phyloP scores from a whole-genome alignment of 2,329 filamentous ascomycete species.

The Colletotrichum costaricense region DNA sequence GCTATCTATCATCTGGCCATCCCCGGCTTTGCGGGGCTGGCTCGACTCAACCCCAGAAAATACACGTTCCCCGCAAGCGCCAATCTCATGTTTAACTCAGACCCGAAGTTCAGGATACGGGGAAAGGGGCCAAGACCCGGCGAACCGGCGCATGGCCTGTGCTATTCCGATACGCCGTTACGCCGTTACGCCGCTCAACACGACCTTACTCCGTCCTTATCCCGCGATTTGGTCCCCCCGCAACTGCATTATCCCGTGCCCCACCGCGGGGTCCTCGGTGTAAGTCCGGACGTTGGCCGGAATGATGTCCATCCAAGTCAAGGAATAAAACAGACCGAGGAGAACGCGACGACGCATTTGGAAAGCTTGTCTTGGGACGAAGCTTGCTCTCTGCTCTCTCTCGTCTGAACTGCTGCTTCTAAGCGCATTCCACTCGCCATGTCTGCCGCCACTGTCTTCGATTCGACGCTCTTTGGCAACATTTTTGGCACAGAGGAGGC shows the following conservation, averaged over 20 bases:
- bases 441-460: constrained; percentile 48
- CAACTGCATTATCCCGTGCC: constrained; percentile 20
- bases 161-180: constrained; percentile 29
- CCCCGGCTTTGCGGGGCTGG: constrained; percentile 18
- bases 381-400: neutral
- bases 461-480: constrained; percentile 62
- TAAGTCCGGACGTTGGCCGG: constrained; percentile 4
- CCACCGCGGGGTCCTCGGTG: constrained; percentile 18
- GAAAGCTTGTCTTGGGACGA: neutral
- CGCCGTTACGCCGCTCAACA: constrained; percentile 12
- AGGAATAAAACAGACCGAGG: constrained; percentile 1
- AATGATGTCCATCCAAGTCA: neutral
- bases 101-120: neutral
- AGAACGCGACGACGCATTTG: neutral
- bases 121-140: constrained; percentile 7
- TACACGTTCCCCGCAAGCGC: constrained; percentile 13
- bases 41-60: constrained; percentile 6
- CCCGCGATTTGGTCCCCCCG: neutral
- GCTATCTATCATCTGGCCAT: neutral
- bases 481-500: constrained; percentile 64
- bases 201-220: neutral
- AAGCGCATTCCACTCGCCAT: constrained; percentile 21
- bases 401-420: neutral
- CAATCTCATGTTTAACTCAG: constrained; percentile 1
- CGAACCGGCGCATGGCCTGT: constrained; percentile 14